Base-by-base conservation (phyloP, 1,139 yeast species). In the Magnusiomyces tetraspermus region DNA sequence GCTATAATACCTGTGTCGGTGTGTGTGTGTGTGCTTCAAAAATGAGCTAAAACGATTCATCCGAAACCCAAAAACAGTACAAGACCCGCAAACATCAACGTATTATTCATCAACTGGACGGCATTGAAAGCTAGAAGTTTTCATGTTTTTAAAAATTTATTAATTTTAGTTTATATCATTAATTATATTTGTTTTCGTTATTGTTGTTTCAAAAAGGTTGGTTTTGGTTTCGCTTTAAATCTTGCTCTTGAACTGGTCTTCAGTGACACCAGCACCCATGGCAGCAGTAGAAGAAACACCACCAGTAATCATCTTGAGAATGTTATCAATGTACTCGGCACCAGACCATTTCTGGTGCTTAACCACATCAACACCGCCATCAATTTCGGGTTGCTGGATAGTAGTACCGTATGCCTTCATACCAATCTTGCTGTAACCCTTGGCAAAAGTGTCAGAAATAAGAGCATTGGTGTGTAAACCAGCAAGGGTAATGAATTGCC, bases 261-360 rank as follows among this genome's bases (percentile, higher is more conserved):
- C 98, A 56, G 98, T 90, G 63, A 90, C 97, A 76, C 97, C 97
- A 59, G 84, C 85, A 68, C 97, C 97, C 97, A 90, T 90, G 55
- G 97, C 97, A 61, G 97, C 95, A 52, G 97, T 92, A 26, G 96
- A 85, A 52, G 92, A 77, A 56, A 90, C 86, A 74, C 98, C 98
- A 65, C 97, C 97, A 56, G 94, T 83, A 48, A 89, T 94, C 75
- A 89, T 77, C 71, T 83, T 88, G 71, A 90, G 82, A 65, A 90
- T 77, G 58, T 88, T 85, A 71, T 90, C 98, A 68, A 92, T 85
- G 76, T 89, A 92, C 71, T 87, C 96, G 43, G 98, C 98, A 68
- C 98, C 98, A 49, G 97, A 88, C 98, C 98, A 90, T 73, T 90
- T 88, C 74, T 90, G 98, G 74, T 90, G 98, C 77, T 89, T 90